Conservation (phyloP, 345 rosid genomes). For the Arabis hirsuta region DNA sequence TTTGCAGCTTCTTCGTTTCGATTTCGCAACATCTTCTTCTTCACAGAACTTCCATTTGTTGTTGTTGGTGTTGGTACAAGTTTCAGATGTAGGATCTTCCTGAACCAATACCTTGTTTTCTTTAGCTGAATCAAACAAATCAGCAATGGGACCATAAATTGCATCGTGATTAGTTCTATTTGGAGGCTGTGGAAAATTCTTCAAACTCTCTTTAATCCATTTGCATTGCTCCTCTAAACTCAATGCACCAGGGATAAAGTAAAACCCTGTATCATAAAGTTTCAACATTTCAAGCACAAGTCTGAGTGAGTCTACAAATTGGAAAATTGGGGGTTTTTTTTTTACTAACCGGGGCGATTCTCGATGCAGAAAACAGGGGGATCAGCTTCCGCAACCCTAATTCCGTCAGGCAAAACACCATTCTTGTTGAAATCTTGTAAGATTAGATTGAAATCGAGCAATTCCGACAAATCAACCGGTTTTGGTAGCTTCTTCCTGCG, state of each 20-base stretch:
- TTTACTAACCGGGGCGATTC: slow-evolving; percentile 63
- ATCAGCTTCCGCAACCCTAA: slow-evolving; percentile 44
- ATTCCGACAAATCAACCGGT: slow-evolving; percentile 74
- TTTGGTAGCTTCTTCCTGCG: slow-evolving; percentile 77
- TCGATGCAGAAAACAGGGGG: slow-evolving; percentile 64
- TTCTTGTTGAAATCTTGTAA: slow-evolving; percentile 49
- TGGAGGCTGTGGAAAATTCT: slow-evolving; percentile 78
- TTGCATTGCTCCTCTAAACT: slow-evolving; percentile 76
- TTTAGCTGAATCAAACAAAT: slow-evolving; percentile 64
- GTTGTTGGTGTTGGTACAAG: slow-evolving; percentile 38
- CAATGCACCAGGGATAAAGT: slow-evolving; percentile 76
- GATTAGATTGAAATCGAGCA: slow-evolving; percentile 66
- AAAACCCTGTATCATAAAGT: slow-evolving; percentile 63
- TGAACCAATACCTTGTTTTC: slow-evolving; percentile 60
- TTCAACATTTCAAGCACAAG: neutral
- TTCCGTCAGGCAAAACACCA: slow-evolving; percentile 58
- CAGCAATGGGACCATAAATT: slow-evolving; percentile 69
- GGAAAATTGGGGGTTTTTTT: neutral
- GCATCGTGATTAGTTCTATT: slow-evolving; percentile 88
- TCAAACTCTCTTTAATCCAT: slow-evolving; percentile 84
- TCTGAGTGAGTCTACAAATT: neutral
- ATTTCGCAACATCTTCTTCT: slow-evolving; percentile 38
- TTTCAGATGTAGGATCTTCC: slow-evolving; percentile 46
- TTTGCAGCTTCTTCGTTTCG: slow-evolving; percentile 49
- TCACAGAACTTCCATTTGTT: slow-evolving; percentile 64